Evolutionary conservation across 2,329 filamentous ascomycete species (phyloP).

Genomic region (Ophiosphaerella herpotricha): DNA sequence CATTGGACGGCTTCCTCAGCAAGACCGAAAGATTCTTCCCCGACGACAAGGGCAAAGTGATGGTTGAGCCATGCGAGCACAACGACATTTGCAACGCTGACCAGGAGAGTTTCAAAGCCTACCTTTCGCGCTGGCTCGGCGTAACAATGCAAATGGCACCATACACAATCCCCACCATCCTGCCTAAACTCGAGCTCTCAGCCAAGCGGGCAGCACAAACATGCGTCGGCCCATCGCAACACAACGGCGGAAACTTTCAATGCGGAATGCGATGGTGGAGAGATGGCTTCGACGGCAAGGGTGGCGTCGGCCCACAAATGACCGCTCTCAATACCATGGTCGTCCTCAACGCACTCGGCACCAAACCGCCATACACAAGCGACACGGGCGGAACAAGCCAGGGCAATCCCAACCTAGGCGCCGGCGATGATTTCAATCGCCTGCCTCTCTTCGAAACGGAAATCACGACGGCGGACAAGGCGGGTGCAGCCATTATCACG

Average conservation of each 20-base stretch:
- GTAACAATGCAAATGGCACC: constrained; percentile 63
- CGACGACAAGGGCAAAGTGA: constrained; percentile 39
- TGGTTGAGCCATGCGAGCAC: constrained; percentile 52
- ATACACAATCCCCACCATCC: constrained; percentile 56
- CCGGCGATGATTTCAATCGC: constrained; percentile 26
- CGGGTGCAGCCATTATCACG: constrained; percentile 51
- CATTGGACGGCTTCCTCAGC: constrained; percentile 38
- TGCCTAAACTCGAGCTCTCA: constrained; percentile 58
- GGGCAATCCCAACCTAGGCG: constrained; percentile 50
- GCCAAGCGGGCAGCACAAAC: constrained; percentile 60
- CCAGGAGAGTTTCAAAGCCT: constrained; percentile 53
- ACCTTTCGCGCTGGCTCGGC: constrained; percentile 56
- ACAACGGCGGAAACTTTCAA: constrained; percentile 32
- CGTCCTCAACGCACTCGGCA: constrained; percentile 47
- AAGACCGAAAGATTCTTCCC: constrained; percentile 47
- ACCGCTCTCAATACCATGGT: constrained; percentile 59
- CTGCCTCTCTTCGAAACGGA: constrained; percentile 23
- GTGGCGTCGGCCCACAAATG: constrained; percentile 63
- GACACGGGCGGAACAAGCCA: constrained; percentile 56
- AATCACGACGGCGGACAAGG: constrained; percentile 47
- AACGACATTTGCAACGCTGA: constrained; percentile 50
- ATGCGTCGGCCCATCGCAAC: constrained; percentile 55
- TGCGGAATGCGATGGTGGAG: constrained; percentile 53
- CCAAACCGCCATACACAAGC: constrained; percentile 52
- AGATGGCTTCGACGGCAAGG: constrained; percentile 50